phyloP scores from a whole-genome alignment of 441 rosid genomes.

The Populus hybrid region DNA sequence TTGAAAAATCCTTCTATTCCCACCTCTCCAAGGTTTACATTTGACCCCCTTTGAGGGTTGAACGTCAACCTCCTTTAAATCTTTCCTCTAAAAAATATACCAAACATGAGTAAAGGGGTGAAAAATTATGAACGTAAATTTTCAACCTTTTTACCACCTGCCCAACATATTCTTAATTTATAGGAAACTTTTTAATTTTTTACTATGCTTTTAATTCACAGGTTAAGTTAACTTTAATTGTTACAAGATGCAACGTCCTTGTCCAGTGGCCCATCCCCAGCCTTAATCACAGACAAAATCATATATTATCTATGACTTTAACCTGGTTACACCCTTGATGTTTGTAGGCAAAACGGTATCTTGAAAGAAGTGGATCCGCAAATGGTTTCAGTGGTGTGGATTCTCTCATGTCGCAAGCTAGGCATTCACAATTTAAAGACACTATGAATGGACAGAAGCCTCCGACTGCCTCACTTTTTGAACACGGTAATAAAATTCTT shows the following conservation, averaged over 20 bases:
- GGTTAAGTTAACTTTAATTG: neutral
- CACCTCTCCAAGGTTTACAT: neutral
- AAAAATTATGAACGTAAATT: neutral
- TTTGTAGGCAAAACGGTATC: constrained; percentile 63
- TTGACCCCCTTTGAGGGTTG: neutral
- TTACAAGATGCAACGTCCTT: neutral
- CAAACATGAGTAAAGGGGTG: neutral
- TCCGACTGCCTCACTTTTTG: constrained; percentile 68
- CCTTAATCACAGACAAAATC: neutral
- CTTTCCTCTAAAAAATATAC: neutral
- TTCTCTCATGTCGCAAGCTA: constrained; percentile 48
- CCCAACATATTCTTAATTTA: neutral
- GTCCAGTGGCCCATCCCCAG: neutral
- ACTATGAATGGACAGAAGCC: constrained; percentile 64
- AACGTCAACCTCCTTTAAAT: neutral
- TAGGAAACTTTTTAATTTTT: neutral
- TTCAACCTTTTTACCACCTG: neutral
- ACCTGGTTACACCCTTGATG: constrained; percentile 1
- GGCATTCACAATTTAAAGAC: constrained; percentile 54
- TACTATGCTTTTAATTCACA: neutral
- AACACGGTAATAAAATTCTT: constrained; percentile 59
- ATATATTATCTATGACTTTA: neutral
- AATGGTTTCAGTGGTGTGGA: constrained; percentile 54
- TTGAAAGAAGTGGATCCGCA: constrained; percentile 58
- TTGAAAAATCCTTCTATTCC: neutral